Evolutionary conservation across 116 monocot species (phyloP), one percentile per base, ranked within the genome.

Genomic region (Zostera marina): DNA sequence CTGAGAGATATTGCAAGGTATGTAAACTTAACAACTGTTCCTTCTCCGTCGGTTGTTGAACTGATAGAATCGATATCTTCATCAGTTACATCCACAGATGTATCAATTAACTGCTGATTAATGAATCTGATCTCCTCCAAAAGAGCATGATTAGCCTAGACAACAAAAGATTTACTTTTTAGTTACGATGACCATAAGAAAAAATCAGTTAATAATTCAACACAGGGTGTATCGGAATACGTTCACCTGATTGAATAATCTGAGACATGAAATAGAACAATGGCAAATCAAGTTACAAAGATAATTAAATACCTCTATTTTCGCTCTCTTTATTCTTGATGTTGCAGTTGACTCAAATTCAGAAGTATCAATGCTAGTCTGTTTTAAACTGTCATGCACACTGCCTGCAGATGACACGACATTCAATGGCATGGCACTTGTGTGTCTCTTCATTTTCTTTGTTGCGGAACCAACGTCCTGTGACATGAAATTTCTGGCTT

Each of bases 361-460:
- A 70, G 81, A 76, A 49, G 72, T 60, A 60, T 79, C 77, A 59
- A 66, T 46, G 62, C 75, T 47, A 7, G 65, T 66, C 32, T 66
- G 74, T 72, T 69, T 85, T 24, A 89, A 69, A 58, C 72, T 85
- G 26, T 98, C 89, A 67, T 83, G 82, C 38, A 76, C 62, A 74
- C 85, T 89, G 12, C 72, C 77, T 56, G 70, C 66, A 38, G 79
- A 82, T 54, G 75, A 73, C 24, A 76, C 76, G 68, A 69, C 74
- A 76, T 78, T 83, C 59, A 88, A 63, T 44, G 98, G 98, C 98
- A 98, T 86, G 22, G 85, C 89, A 77, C 72, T 90, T 42, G 84
- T 83, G 43, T 83, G 76, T 12, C 90, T 77, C 66, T 98, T 98
- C 83, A 85, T 98, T 75, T 98, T 98, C 65, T 83, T 98, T 20